These are phyloP conservation scores for Vishniacozyma victoriae DNA, from an alignment of 768 basidiomycete genomes.

Conservation along the genomic window DNA sequence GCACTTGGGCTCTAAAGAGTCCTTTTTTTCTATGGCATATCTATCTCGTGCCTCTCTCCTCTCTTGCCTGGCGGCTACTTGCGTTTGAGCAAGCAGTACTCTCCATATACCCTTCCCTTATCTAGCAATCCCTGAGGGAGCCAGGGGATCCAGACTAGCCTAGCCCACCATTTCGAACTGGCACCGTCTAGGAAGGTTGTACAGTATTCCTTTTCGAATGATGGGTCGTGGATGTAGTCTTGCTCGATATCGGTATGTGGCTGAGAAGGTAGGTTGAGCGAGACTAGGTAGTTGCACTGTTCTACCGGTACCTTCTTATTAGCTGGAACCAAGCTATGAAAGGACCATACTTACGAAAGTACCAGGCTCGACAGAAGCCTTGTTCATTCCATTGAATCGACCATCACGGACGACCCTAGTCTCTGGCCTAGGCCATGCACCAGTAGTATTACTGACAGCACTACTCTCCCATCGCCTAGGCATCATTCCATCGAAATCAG, in stretches of 20 bases:
- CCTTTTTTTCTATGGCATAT: not conserved
- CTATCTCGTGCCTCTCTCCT: too few species aligned
- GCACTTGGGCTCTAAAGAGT: not conserved
- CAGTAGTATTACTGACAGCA: constrained; percentile 7
- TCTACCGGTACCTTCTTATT: not conserved
- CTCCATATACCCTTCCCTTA: constrained; percentile 68
- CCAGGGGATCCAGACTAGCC: constrained; percentile 82
- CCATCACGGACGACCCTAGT: constrained; percentile 59
- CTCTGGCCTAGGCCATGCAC: constrained; percentile 58
- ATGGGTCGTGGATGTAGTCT: constrained; percentile 56
- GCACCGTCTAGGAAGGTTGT: constrained; percentile 74
- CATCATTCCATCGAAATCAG: constrained; percentile 81
- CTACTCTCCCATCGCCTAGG: constrained; percentile 67
- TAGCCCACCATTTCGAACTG: constrained; percentile 64
- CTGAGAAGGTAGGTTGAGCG: constrained; percentile 76
- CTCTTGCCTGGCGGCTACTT: too few species aligned
- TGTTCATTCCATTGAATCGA: constrained; percentile 77
- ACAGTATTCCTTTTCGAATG: constrained; percentile 80
- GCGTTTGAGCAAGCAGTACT: constrained; percentile 77
- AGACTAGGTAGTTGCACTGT: constrained; percentile 81
- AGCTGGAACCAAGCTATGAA: constrained; percentile 13
- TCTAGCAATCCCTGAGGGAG: constrained; percentile 68
- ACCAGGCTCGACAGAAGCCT: constrained; percentile 57
- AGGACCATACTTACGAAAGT: constrained; percentile 62
- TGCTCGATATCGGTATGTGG: constrained; percentile 60